These are phyloP conservation scores for Capronia coronata DNA, from an alignment of 2,329 filamentous ascomycete genomes.

Conservation along the genomic window DNA sequence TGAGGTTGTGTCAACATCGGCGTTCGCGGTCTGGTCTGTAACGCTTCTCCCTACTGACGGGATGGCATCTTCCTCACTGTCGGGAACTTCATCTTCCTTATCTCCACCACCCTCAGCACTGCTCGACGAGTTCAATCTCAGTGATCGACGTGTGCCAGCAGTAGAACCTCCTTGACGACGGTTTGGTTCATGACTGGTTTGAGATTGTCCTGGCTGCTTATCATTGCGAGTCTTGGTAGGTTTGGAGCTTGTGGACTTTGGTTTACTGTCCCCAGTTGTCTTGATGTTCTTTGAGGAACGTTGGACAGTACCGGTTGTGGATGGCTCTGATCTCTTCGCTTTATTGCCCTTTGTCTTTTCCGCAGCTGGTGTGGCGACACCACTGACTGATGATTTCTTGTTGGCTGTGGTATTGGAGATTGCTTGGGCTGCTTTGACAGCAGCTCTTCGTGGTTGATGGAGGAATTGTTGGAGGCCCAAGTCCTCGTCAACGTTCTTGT, in stretches of 20 bases:
- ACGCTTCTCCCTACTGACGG: conserved; percentile 1
- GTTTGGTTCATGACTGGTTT: not conserved
- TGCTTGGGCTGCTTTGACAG: conserved; percentile 8
- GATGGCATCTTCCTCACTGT: conserved; percentile 1
- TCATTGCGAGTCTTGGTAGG: not conserved
- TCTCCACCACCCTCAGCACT: not conserved
- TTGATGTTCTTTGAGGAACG: not conserved
- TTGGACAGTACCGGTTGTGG: not conserved
- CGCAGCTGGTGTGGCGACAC: not conserved
- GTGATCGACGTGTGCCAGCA: not conserved
- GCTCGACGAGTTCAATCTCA: not conserved
- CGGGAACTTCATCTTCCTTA: not conserved
- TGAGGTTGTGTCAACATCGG: not conserved
- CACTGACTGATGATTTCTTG: not conserved
- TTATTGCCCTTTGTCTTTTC: not conserved
- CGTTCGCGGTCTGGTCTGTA: not conserved
- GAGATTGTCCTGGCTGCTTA: not conserved
- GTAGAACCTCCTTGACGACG: not conserved
- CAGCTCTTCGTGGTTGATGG: conserved; percentile 13
- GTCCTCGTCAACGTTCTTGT: not conserved
- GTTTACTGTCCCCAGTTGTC: not conserved
- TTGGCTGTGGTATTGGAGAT: not conserved
- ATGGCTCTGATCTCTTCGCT: not conserved
- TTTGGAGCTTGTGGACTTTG: not conserved
- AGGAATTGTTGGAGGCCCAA: conserved; percentile 3